Evolutionary conservation across 2,329 filamentous ascomycete species (phyloP).

Genomic region (Xylaria multiplex): DNA sequence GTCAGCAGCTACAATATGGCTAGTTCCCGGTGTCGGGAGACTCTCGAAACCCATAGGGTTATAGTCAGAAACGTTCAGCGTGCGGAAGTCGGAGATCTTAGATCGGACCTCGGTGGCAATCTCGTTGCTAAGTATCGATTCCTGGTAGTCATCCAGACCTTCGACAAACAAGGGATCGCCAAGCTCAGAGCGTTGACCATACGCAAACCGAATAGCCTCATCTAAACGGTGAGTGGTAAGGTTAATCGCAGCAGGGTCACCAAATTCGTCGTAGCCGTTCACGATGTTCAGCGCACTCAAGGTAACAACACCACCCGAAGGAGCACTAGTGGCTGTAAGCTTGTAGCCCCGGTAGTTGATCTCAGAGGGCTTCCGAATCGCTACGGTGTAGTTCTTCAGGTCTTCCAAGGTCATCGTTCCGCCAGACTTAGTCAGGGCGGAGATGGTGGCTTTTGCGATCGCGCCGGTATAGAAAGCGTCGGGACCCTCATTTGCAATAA

Average conservation of each 20-base stretch:
- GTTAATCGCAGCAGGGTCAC: conserved; percentile 61
- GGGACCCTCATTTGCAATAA: conserved; percentile 56
- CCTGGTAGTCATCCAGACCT: conserved; percentile 68
- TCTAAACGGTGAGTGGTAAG: conserved; percentile 82
- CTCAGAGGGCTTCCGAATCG: conserved; percentile 67
- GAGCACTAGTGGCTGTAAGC: conserved; percentile 73
- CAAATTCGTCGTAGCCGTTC: conserved; percentile 74
- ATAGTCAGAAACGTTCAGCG: conserved; percentile 55
- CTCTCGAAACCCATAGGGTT: conserved; percentile 59
- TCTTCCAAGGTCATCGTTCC: conserved; percentile 88
- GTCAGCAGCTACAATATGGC: conserved; percentile 75
- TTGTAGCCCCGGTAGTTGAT: conserved; percentile 77
- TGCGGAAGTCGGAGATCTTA: conserved; percentile 56
- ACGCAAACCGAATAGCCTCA: conserved; percentile 84
- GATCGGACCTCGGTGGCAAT: conserved; percentile 63
- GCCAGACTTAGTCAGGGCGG: conserved; percentile 68
- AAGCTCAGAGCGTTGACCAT: conserved; percentile 75
- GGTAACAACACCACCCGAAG: conserved; percentile 77
- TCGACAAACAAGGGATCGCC: conserved; percentile 79
- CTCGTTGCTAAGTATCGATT: conserved; percentile 70
- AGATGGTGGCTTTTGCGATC: conserved; percentile 57
- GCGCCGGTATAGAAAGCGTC: conserved; percentile 57
- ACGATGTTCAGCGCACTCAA: conserved; percentile 79
- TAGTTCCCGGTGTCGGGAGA: conserved; percentile 72
- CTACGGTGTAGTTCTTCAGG: conserved; percentile 77